A percentile compares a stretch with the other conserved stretches of the same genome.
phyloP scores from a whole-genome alignment of 768 basidiomycete genomes.

The Podaxis carcinomalis region DNA sequence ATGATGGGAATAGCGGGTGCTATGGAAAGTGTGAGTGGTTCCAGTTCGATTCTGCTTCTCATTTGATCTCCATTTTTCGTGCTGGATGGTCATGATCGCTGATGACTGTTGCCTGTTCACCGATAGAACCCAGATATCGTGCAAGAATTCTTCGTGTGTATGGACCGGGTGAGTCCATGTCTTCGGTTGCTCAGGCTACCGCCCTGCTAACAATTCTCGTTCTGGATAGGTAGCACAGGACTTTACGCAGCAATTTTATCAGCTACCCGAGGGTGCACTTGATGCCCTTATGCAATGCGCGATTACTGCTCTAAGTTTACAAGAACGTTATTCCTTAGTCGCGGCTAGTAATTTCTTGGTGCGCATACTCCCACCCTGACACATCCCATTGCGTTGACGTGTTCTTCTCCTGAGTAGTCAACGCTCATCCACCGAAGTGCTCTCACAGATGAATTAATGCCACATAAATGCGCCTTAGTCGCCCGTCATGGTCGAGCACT shows the following conservation, averaged over 20 bases:
- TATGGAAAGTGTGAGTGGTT: constrained; percentile 61
- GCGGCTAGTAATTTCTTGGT: constrained; percentile 83
- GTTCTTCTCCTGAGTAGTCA: constrained; percentile 33
- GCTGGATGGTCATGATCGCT: background rate
- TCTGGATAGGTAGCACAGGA: constrained; percentile 42
- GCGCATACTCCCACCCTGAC: constrained; percentile 21
- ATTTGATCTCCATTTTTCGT: background rate
- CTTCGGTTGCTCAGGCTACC: background rate
- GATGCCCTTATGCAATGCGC: constrained; percentile 70
- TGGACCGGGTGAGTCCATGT: constrained; percentile 57
- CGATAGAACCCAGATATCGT: constrained; percentile 86
- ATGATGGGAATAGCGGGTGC: constrained; percentile 52
- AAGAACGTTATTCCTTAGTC: constrained; percentile 84
- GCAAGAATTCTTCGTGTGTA: constrained; percentile 81
- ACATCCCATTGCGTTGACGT: background rate
- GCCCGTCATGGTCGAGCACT: constrained; percentile 60
- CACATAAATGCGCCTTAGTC: constrained; percentile 37
- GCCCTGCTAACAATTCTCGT: constrained; percentile 18
- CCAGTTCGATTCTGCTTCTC: background rate
- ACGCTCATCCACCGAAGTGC: constrained; percentile 66
- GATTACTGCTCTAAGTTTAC: constrained; percentile 59
- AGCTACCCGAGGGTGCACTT: constrained; percentile 58
- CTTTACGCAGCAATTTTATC: constrained; percentile 56
- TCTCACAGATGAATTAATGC: constrained; percentile 53
- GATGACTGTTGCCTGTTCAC: background rate